Evolutionary conservation across 1,284 basidiomycete genomes (phyloP), one percentile per base, ranked within the genome.

Genomic region (Trametes sp.): DNA sequence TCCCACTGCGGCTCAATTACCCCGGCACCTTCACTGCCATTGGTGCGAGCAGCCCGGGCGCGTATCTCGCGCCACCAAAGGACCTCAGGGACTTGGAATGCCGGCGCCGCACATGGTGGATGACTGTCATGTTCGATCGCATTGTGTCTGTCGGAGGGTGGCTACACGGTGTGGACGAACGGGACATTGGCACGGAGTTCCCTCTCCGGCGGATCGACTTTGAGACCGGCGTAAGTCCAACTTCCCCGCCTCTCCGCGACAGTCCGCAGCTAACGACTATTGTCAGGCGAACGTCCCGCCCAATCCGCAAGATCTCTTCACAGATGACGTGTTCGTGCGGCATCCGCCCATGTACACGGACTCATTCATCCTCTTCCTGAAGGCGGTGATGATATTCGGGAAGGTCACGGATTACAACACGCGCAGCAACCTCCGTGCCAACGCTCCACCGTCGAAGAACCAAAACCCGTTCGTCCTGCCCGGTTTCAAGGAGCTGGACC

Each of bases 81-180:
- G 88, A 89, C 71, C 75, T 85, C 52, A 83, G 84, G 35, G 92
- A 94, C 64, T 75, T 93, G 56, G 92, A 94, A 75, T 86, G 84
- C 48, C 81, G 92, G 64, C 81, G 92, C 57, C 82, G 92, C 60
- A 90, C 91, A 16, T 94, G 92, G 92, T 94, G 92, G 92, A 93
- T 93, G 89, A 87, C 90, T 13, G 86, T 94, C 45, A 78, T 93
- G 59, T 93, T 94, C 72, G 92, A 94, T 75, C 88, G 92, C 31
- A 91, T 93, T 50, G 91, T 88, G 21, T 92, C 91, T 23, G 87
- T 93, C n/a, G 92, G 92, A 44, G 92, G 92, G n/a, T 94, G 92
- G 92, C 83, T 93, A 51, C 92, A 94, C 72, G 87, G 86, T 16
- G 84, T 94, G 13, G 90, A 93, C 69, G 92, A 94, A 72, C 81